Percentiles rank a stretch among this genome's conserved stretches.
These are phyloP conservation scores for Penicillium capsulatum DNA, from an alignment of 2,329 filamentous ascomycete genomes.

Conservation along the genomic window DNA sequence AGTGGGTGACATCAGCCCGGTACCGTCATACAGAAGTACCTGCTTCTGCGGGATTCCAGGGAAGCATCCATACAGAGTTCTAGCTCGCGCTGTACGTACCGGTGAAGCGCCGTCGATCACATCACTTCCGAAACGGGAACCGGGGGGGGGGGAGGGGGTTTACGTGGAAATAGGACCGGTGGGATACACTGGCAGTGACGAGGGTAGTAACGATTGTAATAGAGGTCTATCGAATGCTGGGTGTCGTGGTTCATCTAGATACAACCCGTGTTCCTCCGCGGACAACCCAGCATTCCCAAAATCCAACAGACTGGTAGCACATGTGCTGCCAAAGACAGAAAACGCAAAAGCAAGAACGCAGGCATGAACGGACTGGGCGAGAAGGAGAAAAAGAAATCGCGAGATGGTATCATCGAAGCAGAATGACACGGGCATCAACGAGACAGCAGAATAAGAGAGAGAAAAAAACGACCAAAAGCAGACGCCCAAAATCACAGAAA, in stretches of 20 bases:
- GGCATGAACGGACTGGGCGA: no score
- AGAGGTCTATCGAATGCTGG: slow-evolving; percentile 11
- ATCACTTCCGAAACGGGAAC: slow-evolving; percentile 3
- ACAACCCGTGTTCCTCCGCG: slow-evolving; percentile 19
- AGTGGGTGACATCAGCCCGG: slow-evolving; percentile 11
- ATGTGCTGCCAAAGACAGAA: not conserved
- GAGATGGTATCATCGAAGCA: slow-evolving; percentile 40
- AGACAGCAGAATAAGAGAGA: slow-evolving; percentile 10
- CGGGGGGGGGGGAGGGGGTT: not conserved
- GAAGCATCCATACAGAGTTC: slow-evolving; percentile 1
- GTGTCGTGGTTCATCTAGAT: slow-evolving; percentile 19
- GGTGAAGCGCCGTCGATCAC: slow-evolving; percentile 1
- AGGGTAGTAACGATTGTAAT: slow-evolving; percentile 1
- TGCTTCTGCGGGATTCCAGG: slow-evolving; percentile 10
- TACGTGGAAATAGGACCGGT: slow-evolving; percentile 11
- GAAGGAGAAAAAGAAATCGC: slow-evolving; percentile 25
- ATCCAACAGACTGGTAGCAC: not conserved
- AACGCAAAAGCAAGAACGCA: slow-evolving; percentile 8
- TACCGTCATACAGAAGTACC: slow-evolving; percentile 9
- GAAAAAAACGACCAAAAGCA: slow-evolving; percentile 16
- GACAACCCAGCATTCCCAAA: slow-evolving; percentile 10
- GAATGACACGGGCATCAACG: slow-evolving; percentile 27
- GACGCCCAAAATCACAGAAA: slow-evolving; percentile 25
- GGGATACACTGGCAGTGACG: not conserved
- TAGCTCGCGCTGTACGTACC: not conserved